Percentiles rank a stretch among this genome's conserved stretches.
Evolutionary conservation across 176 grass and related monocot species (phyloP).

Genomic region (Stipa capillata): DNA sequence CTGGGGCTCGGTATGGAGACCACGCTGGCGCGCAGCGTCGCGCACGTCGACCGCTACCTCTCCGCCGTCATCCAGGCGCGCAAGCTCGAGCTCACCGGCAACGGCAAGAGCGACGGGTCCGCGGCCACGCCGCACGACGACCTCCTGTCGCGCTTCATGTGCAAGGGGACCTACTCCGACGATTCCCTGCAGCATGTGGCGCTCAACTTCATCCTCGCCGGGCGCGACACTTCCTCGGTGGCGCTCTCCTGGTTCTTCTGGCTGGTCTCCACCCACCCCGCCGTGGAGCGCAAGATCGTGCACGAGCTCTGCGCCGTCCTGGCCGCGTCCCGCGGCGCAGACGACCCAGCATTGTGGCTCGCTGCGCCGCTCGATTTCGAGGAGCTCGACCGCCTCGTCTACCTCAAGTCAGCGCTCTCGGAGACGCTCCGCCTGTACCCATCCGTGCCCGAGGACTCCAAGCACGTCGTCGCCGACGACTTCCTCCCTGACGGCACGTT

Average conservation of each 20-base stretch:
- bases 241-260: too few relatives aligned
- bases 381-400: conserved; percentile 81
- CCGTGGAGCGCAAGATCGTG: too few relatives aligned
- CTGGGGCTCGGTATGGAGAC: conserved; percentile 75
- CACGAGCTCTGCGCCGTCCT: too few relatives aligned
- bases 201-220: too few relatives aligned
- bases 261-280: too few relatives aligned
- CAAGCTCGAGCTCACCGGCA: conserved; percentile 54
- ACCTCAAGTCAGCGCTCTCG: conserved; percentile 88
- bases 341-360: conserved; percentile 48
- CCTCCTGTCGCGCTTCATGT: conserved; percentile 83
- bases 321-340: conserved; percentile 37
- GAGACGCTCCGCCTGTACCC: conserved; percentile 92
- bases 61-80: conserved; percentile 63
- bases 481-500: conserved; percentile 83
- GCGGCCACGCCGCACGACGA: conserved; percentile 55
- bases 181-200: conserved; percentile 66
- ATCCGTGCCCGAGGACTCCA: conserved; percentile 92
- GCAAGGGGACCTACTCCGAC: conserved; percentile 72
- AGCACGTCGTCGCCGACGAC: conserved; percentile 83
- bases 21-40: conserved; percentile 64
- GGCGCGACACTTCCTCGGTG: too few relatives aligned
- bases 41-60: conserved; percentile 72
- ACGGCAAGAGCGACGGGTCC: neutral
- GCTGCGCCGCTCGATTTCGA: conserved; percentile 58